Percentiles rank a stretch among this genome's conserved stretches.
Evolutionary conservation across 306 rosid genomes (phyloP).

Genomic region (Quercus parvula): DNA sequence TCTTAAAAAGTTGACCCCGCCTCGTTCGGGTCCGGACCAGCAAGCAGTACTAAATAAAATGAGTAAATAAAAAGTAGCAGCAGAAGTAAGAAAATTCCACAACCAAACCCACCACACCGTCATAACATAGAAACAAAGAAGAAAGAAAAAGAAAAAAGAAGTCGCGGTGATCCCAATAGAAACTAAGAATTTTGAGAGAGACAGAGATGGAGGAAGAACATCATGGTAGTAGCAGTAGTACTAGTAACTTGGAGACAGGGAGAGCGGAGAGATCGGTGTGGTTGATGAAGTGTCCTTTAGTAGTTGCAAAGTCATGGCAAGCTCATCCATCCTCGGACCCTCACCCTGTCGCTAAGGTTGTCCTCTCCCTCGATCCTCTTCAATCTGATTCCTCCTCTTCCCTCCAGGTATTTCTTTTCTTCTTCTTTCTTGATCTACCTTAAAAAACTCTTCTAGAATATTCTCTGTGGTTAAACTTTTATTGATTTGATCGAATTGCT

Average conservation of each 20-base stretch:
- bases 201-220: conserved; percentile 60
- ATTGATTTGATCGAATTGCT: background rate
- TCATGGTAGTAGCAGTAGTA: conserved; percentile 40
- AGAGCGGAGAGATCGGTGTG: conserved; percentile 92
- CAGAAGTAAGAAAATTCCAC: too few relatives aligned
- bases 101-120: too few relatives aligned
- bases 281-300: conserved; percentile 94
- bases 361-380: conserved; percentile 90
- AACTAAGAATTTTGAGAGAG: background rate
- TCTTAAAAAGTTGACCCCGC: too few relatives aligned
- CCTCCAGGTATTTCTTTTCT: conserved; percentile 49
- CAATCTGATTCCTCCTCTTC: conserved; percentile 74
- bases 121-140: background rate
- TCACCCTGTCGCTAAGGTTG: conserved; percentile 82
- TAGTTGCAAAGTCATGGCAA: conserved; percentile 88
- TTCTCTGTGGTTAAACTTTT: background rate
- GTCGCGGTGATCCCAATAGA: background rate
- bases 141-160: background rate
- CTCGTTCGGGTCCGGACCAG: too few relatives aligned
- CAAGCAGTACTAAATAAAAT: too few relatives aligned
- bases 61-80: too few relatives aligned
- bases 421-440: background rate
- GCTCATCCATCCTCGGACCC: conserved; percentile 67
- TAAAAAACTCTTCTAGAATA: background rate
- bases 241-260: conserved; percentile 58